Percentiles rank a stretch among this genome's conserved stretches.
Conservation (phyloP, 2,329 filamentous ascomycete genomes). For the Polytolypa hystricis region DNA sequence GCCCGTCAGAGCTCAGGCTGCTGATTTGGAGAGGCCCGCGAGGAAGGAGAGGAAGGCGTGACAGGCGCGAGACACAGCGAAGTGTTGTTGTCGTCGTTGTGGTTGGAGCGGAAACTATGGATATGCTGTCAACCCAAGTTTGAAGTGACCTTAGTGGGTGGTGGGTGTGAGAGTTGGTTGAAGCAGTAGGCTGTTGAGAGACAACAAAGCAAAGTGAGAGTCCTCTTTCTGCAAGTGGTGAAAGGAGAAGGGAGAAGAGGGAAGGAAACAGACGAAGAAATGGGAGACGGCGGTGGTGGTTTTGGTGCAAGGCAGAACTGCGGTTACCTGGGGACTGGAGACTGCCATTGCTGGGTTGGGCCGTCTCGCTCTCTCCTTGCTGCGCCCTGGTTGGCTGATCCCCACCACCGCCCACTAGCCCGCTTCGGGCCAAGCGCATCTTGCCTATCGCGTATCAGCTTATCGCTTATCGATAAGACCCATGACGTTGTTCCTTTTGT, state of each 20-base stretch:
- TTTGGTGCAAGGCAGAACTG: not conserved
- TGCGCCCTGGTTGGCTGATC: too few relatives aligned
- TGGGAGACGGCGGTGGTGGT: too few relatives aligned
- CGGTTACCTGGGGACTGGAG: too few relatives aligned
- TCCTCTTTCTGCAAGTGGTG: too few relatives aligned
- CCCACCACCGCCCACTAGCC: not conserved
- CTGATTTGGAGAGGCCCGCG: not conserved
- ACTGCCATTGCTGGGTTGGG: not conserved
- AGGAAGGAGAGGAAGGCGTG: not conserved
- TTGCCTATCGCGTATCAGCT: not conserved
- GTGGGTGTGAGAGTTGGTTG: too few relatives aligned
- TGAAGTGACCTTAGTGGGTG: too few relatives aligned
- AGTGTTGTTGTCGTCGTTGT: not conserved
- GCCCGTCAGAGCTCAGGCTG: not conserved
- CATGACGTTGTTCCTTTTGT: not conserved
- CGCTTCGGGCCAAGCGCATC: not conserved
- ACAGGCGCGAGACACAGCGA: not conserved
- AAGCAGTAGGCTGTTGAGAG: too few relatives aligned
- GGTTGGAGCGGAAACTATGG: not conserved
- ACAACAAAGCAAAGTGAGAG: too few relatives aligned
- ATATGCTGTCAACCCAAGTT: constrained; percentile 1
- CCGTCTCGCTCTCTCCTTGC: not conserved
- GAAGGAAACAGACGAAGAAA: not conserved
- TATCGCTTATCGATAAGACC: constrained; percentile 3
- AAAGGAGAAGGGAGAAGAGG: not conserved